These are phyloP conservation scores for Albizia julibrissin DNA, from an alignment of 306 rosid species.

Conservation along the genomic window DNA sequence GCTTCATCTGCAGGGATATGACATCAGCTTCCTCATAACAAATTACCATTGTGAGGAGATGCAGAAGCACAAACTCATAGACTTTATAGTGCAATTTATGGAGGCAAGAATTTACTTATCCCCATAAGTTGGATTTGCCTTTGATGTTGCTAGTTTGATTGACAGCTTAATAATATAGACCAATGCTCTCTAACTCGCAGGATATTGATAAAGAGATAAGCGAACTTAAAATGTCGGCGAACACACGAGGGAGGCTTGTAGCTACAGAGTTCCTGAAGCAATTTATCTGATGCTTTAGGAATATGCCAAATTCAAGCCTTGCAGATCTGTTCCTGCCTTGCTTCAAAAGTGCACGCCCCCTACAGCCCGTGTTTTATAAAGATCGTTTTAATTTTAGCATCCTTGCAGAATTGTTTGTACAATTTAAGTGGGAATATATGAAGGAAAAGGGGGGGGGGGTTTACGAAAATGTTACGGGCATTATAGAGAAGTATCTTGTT, in stretches of 20 bases:
- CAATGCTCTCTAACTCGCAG: constrained; percentile 47
- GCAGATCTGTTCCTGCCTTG: constrained; percentile 27
- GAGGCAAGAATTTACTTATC: constrained; percentile 69
- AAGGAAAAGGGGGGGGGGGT: neutral
- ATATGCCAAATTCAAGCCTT: constrained; percentile 31
- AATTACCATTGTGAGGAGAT: constrained; percentile 94
- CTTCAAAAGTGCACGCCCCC: constrained; percentile 1
- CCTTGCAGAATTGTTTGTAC: constrained; percentile 27
- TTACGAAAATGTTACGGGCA: neutral
- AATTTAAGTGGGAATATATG: constrained; percentile 19
- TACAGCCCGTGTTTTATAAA: constrained; percentile 15
- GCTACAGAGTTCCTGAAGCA: constrained; percentile 98
- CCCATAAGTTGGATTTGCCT: constrained; percentile 30
- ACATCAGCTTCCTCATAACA: constrained; percentile 94
- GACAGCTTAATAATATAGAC: neutral
- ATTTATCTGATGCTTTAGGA: constrained; percentile 57
- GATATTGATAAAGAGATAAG: constrained; percentile 94
- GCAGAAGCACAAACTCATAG: constrained; percentile 96
- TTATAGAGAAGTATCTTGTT: no score
- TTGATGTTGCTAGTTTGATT: constrained; percentile 5
- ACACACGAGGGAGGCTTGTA: constrained; percentile 96
- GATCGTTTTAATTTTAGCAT: neutral
- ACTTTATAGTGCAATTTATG: constrained; percentile 96
- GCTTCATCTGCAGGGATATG: constrained; percentile 78
- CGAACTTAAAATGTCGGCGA: constrained; percentile 93